phyloP scores from a whole-genome alignment of 2,329 filamentous ascomycete species.

The Cladosporium sp. region DNA sequence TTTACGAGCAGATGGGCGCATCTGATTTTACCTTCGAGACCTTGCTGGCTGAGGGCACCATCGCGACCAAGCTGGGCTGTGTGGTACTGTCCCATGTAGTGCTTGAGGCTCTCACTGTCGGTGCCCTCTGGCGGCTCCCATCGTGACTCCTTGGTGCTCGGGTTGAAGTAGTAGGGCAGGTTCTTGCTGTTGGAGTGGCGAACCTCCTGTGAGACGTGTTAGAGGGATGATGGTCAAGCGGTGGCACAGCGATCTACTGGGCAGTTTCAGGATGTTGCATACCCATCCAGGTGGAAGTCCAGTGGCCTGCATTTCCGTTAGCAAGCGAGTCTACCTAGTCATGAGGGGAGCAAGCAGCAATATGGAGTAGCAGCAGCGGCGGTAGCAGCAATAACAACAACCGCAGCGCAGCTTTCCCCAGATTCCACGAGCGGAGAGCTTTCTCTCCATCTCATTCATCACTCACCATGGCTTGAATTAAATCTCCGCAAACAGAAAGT shows the following conservation, averaged over 20 bases:
- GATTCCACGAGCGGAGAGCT: conserved; percentile 6
- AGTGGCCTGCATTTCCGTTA: conserved; percentile 22
- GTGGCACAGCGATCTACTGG: conserved; percentile 3
- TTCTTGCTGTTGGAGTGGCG: conserved; percentile 98
- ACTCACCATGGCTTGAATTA: conserved; percentile 10
- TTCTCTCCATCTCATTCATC: no score
- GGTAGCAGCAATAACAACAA: neutral
- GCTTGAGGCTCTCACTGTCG: conserved; percentile 86
- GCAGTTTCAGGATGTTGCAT: conserved; percentile 3
- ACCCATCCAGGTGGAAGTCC: conserved; percentile 30
- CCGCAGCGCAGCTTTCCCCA: conserved; percentile 9
- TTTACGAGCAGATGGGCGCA: conserved; percentile 91
- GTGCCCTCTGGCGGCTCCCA: conserved; percentile 91
- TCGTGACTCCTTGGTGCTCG: conserved; percentile 75
- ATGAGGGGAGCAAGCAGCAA: no score
- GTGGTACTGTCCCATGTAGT: conserved; percentile 88
- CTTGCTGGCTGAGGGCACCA: conserved; percentile 24
- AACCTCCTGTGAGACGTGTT: conserved; percentile 55
- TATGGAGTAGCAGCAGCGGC: neutral
- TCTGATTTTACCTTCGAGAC: conserved; percentile 75
- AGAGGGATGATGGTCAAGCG: conserved; percentile 5
- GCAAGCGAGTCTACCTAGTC: neutral
- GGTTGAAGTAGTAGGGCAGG: conserved; percentile 98
- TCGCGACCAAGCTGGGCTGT: conserved; percentile 40
- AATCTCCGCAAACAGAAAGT: conserved; percentile 5